Evolutionary conservation across 2,329 filamentous ascomycete species (phyloP).

Genomic region (Paecilomyces fulvus): DNA sequence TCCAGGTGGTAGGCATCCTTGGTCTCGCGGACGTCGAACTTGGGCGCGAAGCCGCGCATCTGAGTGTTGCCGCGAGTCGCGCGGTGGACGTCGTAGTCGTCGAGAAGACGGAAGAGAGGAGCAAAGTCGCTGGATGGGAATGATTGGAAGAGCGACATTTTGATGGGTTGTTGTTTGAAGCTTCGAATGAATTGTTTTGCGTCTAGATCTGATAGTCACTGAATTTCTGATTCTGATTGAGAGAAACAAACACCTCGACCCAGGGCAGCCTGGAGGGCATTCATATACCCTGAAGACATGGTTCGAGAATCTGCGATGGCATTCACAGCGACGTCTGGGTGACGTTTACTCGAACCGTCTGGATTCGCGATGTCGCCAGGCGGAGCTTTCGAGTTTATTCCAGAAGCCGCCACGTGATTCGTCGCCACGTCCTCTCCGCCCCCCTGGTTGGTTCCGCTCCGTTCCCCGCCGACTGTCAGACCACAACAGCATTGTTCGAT

Average conservation of each 20-base stretch:
- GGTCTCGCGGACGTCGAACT: slow-evolving; percentile 41
- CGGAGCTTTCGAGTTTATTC: neutral
- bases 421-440: neutral
- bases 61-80: slow-evolving; percentile 8
- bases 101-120: slow-evolving; percentile 39
- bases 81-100: slow-evolving; percentile 35
- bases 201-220: neutral
- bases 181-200: neutral
- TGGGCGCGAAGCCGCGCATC: slow-evolving; percentile 30
- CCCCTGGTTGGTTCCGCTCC: neutral
- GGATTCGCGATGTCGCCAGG: neutral
- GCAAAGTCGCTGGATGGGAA: slow-evolving; percentile 29
- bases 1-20: slow-evolving; percentile 38
- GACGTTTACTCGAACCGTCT: neutral
- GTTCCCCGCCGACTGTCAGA: neutral
- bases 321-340: neutral
- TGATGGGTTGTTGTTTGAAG: slow-evolving; percentile 5
- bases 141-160: slow-evolving; percentile 28
- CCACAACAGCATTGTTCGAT: too few species aligned
- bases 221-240: neutral
- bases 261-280: neutral
- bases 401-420: neutral
- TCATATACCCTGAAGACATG: neutral
- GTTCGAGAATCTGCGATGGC: neutral
- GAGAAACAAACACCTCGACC: neutral